Conservation (phyloP, 2,329 filamentous ascomycete genomes). For the Penicillium expansum region DNA sequence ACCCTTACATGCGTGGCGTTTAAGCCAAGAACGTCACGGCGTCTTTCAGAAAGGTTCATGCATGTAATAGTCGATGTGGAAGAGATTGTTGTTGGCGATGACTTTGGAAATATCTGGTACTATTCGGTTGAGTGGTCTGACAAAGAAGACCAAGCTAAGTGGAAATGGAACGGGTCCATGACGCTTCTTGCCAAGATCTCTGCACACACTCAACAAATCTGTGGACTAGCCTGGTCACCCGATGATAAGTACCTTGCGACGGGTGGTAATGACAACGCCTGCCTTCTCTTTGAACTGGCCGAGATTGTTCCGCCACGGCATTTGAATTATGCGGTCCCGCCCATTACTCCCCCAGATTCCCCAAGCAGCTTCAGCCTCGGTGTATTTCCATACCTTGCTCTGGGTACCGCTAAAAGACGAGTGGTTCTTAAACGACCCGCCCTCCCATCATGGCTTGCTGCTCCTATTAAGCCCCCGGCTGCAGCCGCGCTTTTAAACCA, state of each 20-base stretch:
- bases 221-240: constrained; percentile 82
- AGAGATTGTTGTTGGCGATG: constrained; percentile 82
- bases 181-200: constrained; percentile 72
- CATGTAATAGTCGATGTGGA: constrained; percentile 64
- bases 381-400: constrained; percentile 24
- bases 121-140: constrained; percentile 83
- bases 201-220: constrained; percentile 85
- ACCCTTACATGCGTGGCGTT: constrained; percentile 79
- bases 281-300: constrained; percentile 72
- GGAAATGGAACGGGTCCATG: constrained; percentile 75
- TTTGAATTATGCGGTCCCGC: constrained; percentile 8
- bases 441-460: constrained; percentile 29
- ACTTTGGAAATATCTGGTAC: constrained; percentile 77
- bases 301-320: constrained; percentile 47
- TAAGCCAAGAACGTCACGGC: constrained; percentile 60
- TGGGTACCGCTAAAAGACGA: constrained; percentile 19
- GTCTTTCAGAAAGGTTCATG: constrained; percentile 49
- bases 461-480: constrained; percentile 16
- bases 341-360: constrained; percentile 9
- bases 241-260: constrained; percentile 77
- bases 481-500: constrained; percentile 24
- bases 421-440: constrained; percentile 24
- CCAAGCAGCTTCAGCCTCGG: constrained; percentile 14
- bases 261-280: constrained; percentile 89
- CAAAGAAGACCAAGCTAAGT: constrained; percentile 58